Conservation (phyloP, 1,139 yeast genomes). For the Candida frijolesensis region DNA sequence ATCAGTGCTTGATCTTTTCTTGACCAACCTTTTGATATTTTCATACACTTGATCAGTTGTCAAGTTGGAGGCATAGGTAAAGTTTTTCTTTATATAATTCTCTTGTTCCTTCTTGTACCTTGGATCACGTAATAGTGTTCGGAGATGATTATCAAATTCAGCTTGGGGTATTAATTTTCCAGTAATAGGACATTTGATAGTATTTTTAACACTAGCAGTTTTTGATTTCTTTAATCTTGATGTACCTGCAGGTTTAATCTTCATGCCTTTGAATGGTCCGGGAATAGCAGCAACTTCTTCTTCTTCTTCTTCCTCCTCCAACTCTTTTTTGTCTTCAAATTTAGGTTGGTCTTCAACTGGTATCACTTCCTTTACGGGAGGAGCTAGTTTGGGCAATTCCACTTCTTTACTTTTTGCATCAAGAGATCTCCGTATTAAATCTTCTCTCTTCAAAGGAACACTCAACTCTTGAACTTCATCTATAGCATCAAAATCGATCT, state of each 20-base stretch:
- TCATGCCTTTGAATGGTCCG: slow-evolving; percentile 50
- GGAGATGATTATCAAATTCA: slow-evolving; percentile 73
- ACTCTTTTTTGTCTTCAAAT: slow-evolving; percentile 17
- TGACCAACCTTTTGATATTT: slow-evolving; percentile 67
- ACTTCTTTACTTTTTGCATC: slow-evolving; percentile 37
- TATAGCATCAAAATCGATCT: slow-evolving; percentile 64
- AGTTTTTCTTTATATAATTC: slow-evolving; percentile 63
- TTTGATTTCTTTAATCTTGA: slow-evolving; percentile 48
- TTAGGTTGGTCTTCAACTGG: slow-evolving; percentile 7
- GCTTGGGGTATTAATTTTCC: slow-evolving; percentile 69
- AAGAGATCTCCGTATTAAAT: slow-evolving; percentile 63
- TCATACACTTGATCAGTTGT: slow-evolving; percentile 71
- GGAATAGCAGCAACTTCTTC: slow-evolving; percentile 22
- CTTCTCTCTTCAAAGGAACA: slow-evolving; percentile 59
- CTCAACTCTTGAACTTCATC: slow-evolving; percentile 67
- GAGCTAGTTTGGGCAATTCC: slow-evolving; percentile 12
- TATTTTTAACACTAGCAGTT: slow-evolving; percentile 28
- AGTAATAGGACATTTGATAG: slow-evolving; percentile 73
- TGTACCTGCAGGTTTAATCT: slow-evolving; percentile 70
- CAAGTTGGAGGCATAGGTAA: slow-evolving; percentile 59
- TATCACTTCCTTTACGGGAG: slow-evolving; percentile 1
- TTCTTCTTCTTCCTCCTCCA: slow-evolving; percentile 8
- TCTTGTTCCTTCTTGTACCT: slow-evolving; percentile 71
- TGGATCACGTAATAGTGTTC: slow-evolving; percentile 77
- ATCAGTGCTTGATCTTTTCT: slow-evolving; percentile 26